These are phyloP conservation scores for Naganishia sp. DNA, from an alignment of 1,284 basidiomycete genomes.

Conservation along the genomic window DNA sequence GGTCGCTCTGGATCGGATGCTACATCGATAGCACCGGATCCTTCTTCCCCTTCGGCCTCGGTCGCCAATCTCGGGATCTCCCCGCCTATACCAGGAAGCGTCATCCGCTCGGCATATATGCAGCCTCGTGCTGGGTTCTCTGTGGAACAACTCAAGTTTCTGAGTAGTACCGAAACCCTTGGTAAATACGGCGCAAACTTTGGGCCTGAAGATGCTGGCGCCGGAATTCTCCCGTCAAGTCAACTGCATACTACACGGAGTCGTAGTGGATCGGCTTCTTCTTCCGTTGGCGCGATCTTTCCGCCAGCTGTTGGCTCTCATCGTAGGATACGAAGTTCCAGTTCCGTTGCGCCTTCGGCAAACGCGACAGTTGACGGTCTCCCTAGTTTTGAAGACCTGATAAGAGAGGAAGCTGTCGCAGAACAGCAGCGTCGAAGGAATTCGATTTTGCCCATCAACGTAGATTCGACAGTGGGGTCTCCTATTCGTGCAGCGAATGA, in stretches of 20 bases:
- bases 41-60: slow-evolving; percentile 17
- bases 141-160: slow-evolving; percentile 30
- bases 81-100: slow-evolving; percentile 28
- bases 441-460: neutral
- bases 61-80: slow-evolving; percentile 25
- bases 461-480: neutral
- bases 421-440: slow-evolving; percentile 4
- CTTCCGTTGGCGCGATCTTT: slow-evolving; percentile 1
- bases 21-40: slow-evolving; percentile 2
- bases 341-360: neutral
- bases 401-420: slow-evolving; percentile 23
- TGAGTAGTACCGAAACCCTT: slow-evolving; percentile 34
- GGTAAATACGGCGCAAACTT: slow-evolving; percentile 32
- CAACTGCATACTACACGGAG: slow-evolving; percentile 11
- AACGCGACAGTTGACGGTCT: slow-evolving; percentile 1
- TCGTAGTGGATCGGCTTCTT: slow-evolving; percentile 19
- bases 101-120: slow-evolving; percentile 27
- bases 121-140: slow-evolving; percentile 31
- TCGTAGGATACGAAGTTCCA: neutral
- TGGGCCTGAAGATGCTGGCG: slow-evolving; percentile 16
- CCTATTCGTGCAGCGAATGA: too few species aligned
- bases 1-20: slow-evolving; percentile 22
- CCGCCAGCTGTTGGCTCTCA: neutral
- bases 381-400: slow-evolving; percentile 20
- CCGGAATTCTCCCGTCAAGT: slow-evolving; percentile 5